Evolutionary conservation across 208 protist genomes (phyloP).

Genomic region (Crithidia bombi): DNA sequence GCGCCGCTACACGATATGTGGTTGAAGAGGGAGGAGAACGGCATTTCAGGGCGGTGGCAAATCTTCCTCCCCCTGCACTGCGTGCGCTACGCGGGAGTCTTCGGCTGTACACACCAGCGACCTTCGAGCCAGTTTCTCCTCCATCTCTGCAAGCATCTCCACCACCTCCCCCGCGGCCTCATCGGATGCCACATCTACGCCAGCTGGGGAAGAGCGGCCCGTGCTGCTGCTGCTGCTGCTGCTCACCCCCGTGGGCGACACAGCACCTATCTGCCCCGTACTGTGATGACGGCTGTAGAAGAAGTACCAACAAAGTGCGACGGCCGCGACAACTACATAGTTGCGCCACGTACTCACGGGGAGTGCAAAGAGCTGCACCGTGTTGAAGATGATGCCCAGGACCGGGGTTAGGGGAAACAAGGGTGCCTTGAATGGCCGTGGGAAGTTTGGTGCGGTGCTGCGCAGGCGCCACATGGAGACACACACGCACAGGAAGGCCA

Average conservation of each 20-base stretch:
- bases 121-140: neutral
- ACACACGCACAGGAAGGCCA: constrained; percentile 22
- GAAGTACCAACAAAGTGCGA: constrained; percentile 28
- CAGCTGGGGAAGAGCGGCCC: neutral
- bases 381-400: constrained; percentile 17
- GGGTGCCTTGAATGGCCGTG: constrained; percentile 11
- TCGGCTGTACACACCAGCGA: neutral
- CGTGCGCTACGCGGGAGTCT: neutral
- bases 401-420: constrained; percentile 7
- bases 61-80: neutral
- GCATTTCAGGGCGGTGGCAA: neutral
- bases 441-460: constrained; percentile 13
- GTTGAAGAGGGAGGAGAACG: too few relatives aligned
- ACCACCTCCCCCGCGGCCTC: neutral
- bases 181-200: neutral
- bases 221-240: neutral
- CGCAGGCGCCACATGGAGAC: constrained; percentile 29
- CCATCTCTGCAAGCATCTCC: neutral
- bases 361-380: constrained; percentile 20
- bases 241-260: neutral
- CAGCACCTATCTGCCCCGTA: constrained; percentile 5
- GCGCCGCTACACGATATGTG: too few relatives aligned
- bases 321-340: constrained; percentile 9
- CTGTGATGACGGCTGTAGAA: constrained; percentile 23
- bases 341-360: constrained; percentile 30